Percentiles rank a stretch among this genome's conserved stretches.
Evolutionary conservation across 2,329 filamentous ascomycete species (phyloP).

Genomic region (Ceratocystis harringtonii): DNA sequence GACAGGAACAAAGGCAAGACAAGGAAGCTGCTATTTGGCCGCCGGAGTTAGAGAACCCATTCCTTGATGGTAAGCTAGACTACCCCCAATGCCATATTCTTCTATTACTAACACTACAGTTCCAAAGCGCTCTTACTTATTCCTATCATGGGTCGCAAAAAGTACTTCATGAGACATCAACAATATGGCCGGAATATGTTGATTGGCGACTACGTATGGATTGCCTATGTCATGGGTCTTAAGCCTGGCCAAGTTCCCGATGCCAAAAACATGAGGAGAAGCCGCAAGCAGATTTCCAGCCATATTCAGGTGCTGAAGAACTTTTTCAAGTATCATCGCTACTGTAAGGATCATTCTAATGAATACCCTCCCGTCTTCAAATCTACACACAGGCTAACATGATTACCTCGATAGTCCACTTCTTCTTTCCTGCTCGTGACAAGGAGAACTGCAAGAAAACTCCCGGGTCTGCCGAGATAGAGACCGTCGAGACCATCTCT

Average conservation of each 20-base stretch:
- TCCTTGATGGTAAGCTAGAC: slow-evolving; percentile 44
- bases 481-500: slow-evolving; percentile 31
- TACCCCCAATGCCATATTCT: not conserved
- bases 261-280: slow-evolving; percentile 32
- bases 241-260: slow-evolving; percentile 33
- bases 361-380: not conserved
- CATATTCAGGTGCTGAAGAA: slow-evolving; percentile 58
- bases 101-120: not conserved
- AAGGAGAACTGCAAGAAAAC: slow-evolving; percentile 36
- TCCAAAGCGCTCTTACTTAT: slow-evolving; percentile 45
- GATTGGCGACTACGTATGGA: slow-evolving; percentile 53
- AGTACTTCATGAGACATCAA: slow-evolving; percentile 49
- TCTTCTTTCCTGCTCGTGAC: slow-evolving; percentile 42
- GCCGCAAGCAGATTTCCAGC: slow-evolving; percentile 48
- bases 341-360: slow-evolving; percentile 35
- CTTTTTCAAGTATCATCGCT: slow-evolving; percentile 46
- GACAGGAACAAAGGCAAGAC: slow-evolving; percentile 49
- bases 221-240: slow-evolving; percentile 33
- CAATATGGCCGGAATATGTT: slow-evolving; percentile 55
- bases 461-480: slow-evolving; percentile 18
- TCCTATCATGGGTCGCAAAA: slow-evolving; percentile 50
- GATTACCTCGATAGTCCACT: slow-evolving; percentile 33
- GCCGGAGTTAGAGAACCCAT: slow-evolving; percentile 47
- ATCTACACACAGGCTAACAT: not conserved
- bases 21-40: slow-evolving; percentile 42